A percentile compares a stretch with the other conserved stretches of the same genome.
phyloP scores from a whole-genome alignment of 768 basidiomycete genomes.

The Leccinum obscurum region DNA sequence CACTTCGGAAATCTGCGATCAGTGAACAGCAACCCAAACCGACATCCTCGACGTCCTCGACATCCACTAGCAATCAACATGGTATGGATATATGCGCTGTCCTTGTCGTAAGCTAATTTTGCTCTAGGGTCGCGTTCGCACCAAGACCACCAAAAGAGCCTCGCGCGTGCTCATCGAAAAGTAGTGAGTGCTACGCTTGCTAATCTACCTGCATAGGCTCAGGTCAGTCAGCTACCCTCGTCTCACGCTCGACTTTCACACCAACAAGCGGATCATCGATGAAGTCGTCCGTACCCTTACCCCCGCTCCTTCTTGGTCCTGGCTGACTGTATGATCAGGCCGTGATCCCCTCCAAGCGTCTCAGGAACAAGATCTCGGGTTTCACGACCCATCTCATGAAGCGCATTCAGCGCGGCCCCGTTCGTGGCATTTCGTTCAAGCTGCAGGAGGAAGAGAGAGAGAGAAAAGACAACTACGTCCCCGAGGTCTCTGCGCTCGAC shows the following conservation, averaged over 20 bases:
- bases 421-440: slow-evolving; percentile 99
- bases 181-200: slow-evolving; percentile 61
- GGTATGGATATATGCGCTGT: slow-evolving; percentile 36
- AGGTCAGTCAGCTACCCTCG: slow-evolving; percentile 80
- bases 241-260: slow-evolving; percentile 99
- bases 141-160: slow-evolving; percentile 99
- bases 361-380: slow-evolving; percentile 99
- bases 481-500: slow-evolving; percentile 96
- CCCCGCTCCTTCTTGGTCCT: too few species aligned
- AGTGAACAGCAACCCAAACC: slow-evolving; percentile 4
- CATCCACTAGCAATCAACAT: slow-evolving; percentile 41
- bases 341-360: slow-evolving; percentile 95
- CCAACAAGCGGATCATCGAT: slow-evolving; percentile 98
- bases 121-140: slow-evolving; percentile 93
- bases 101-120: slow-evolving; percentile 14
- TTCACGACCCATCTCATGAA: slow-evolving; percentile 99
- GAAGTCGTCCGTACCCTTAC: slow-evolving; percentile 71
- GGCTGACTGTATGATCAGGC: slow-evolving; percentile 48
- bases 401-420: slow-evolving; percentile 97
- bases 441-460: slow-evolving; percentile 99
- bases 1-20: slow-evolving; percentile 22
- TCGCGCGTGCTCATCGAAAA: slow-evolving; percentile 99
- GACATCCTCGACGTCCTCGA: slow-evolving; percentile 27
- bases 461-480: slow-evolving; percentile 99
- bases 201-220: background rate